Evolutionary conservation across 2,329 filamentous ascomycete species (phyloP).

Genomic region (Sphaerostilbella broomeana): DNA sequence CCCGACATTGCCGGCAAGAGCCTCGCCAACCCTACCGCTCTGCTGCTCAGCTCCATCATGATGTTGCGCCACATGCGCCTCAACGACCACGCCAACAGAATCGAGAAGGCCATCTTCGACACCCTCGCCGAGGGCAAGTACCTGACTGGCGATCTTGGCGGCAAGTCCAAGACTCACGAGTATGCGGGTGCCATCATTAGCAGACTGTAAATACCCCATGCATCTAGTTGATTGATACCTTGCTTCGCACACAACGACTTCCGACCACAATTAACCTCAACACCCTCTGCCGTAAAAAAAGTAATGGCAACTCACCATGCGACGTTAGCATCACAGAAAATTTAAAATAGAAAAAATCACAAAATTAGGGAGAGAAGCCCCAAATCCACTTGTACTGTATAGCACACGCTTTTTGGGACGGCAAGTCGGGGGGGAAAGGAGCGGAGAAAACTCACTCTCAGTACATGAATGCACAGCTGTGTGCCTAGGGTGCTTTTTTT

Average conservation of each 20-base stretch:
- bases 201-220: constrained; percentile 52
- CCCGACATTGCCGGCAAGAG: constrained; percentile 95
- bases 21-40: constrained; percentile 93
- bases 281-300: no score
- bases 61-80: constrained; percentile 99
- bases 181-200: constrained; percentile 87
- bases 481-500: no score
- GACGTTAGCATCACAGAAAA: no score
- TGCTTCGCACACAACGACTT: background rate
- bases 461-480: no score
- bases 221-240: constrained; percentile 20
- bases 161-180: constrained; percentile 92
- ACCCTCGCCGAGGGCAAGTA: constrained; percentile 93
- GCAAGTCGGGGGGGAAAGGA: no score
- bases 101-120: constrained; percentile 92
- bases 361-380: no score
- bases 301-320: no score
- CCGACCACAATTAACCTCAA: background rate
- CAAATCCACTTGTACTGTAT: no score
- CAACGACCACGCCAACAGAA: constrained; percentile 72
- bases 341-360: no score
- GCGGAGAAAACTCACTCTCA: no score
- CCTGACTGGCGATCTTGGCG: constrained; percentile 91
- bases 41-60: constrained; percentile 96
- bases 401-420: no score